Base-by-base conservation (phyloP, 2,329 filamentous ascomycete genomes). In the Apiospora koreana region DNA sequence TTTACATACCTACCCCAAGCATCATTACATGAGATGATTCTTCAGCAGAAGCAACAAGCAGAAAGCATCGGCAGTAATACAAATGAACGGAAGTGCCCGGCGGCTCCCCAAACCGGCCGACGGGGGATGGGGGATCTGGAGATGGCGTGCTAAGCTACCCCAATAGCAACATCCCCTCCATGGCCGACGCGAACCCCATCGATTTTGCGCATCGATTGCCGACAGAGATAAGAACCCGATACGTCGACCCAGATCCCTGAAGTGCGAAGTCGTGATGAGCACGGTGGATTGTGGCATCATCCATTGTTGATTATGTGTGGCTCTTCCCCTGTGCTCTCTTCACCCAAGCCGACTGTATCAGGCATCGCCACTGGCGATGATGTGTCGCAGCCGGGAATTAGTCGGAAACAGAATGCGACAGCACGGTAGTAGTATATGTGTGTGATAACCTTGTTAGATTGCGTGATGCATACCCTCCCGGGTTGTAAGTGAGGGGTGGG, bases 71-170 rank as follows among this genome's bases (percentile, higher is more conserved):
- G 35, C 35, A 35, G 35, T 3, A 8, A 4, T 35, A 8, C 35
- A 43, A 2, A 43, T 3, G 12, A 2, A 35, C 4, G 28, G 18
- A 21, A 28, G 50, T n/a, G 12, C n/a, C n/a, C n/a, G n/a, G n/a
- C 41, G 41, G 35, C 18, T 14, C 25, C 25, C 50, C 25, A 58
- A 10, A 31, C 12, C 48, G 14, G 18, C 54, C 31, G 54, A 4
- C 8, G 50, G 28, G 16, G 50, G 7, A 9, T n/a, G 18, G 16
- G 16, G 50, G 50, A 35, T 16, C 9, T 18, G 18, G 28, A n/a
- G 43, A 68, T 68, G 66, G 31, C 66, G 66, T 68, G 66, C 66
- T 54, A 48, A 23, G 43, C 66, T 48, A 68, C 66, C n/a, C 66
- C 66, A 42, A 68, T 68, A 68, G 45, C 66, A 68, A 68, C 66